phyloP scores from a whole-genome alignment of 768 basidiomycete species.

The Tricholoma furcatifolium region DNA sequence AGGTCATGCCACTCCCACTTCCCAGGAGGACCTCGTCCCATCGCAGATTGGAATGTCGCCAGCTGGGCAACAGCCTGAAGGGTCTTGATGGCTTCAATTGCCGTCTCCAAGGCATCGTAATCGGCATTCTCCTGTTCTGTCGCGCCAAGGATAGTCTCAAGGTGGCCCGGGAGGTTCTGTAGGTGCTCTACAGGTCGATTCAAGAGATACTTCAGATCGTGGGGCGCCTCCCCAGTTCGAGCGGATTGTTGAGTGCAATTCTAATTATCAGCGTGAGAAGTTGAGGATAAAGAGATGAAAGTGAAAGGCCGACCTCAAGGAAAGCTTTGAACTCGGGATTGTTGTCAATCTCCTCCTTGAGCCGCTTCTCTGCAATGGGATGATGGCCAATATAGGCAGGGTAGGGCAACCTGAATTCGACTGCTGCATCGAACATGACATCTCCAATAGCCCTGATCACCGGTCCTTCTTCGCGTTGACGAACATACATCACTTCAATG shows the following conservation, averaged over 20 bases:
- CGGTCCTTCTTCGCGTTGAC: conserved; percentile 82
- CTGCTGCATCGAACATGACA: conserved; percentile 82
- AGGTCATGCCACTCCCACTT: conserved; percentile 94
- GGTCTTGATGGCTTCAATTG: conserved; percentile 80
- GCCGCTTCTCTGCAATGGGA: conserved; percentile 79
- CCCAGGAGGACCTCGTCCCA: conserved; percentile 75
- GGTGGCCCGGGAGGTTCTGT: conserved; percentile 78
- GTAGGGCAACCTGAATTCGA: conserved; percentile 85
- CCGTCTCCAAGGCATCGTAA: conserved; percentile 77
- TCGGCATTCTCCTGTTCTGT: conserved; percentile 83
- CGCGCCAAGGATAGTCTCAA: conserved; percentile 85
- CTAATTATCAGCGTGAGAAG: conserved; percentile 22
- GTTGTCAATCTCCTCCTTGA: conserved; percentile 82
- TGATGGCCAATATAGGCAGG: conserved; percentile 83
- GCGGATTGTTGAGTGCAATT: conserved; percentile 40
- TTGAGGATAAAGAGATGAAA: background rate
- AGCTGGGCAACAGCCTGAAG: conserved; percentile 80
- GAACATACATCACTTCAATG: conserved; percentile 83
- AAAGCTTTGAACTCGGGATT: conserved; percentile 84
- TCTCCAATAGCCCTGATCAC: conserved; percentile 87
- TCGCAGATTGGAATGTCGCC: conserved; percentile 87
- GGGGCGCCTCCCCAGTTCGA: conserved; percentile 36
- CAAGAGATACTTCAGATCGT: conserved; percentile 77
- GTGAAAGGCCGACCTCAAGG: conserved; percentile 62
- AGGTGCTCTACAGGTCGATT: conserved; percentile 79